phyloP scores from a whole-genome alignment of 257 asterid species.

The Plantago elongata region DNA sequence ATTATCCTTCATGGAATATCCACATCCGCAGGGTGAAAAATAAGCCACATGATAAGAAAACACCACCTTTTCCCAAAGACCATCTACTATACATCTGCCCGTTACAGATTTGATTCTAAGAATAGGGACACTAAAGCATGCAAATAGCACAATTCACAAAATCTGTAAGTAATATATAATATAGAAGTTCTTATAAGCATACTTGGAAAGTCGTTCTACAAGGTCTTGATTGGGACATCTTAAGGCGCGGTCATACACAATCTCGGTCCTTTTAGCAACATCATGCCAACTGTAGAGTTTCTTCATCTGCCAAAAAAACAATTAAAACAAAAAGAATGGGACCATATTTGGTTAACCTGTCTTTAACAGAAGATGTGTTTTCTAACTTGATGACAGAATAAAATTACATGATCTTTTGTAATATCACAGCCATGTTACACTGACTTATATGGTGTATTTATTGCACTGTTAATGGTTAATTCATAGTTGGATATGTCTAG shows the following conservation, averaged over 20 bases:
- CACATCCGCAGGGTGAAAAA: no score
- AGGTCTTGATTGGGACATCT: slow-evolving; percentile 73
- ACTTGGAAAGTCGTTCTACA: slow-evolving; percentile 78
- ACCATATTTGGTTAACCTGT: slow-evolving; percentile 6
- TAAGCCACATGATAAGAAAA: no score
- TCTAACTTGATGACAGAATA: not conserved
- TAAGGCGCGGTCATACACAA: slow-evolving; percentile 76
- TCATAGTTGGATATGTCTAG: no score
- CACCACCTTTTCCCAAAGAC: no score
- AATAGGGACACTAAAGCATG: no score
- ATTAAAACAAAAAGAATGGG: slow-evolving; percentile 4
- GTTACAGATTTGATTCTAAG: no score
- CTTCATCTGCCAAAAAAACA: slow-evolving; percentile 58
- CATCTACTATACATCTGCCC: no score
- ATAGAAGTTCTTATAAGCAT: slow-evolving; percentile 12
- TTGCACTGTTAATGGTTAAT: no score
- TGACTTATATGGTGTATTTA: not conserved
- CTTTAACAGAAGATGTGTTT: not conserved
- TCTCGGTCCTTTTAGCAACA: slow-evolving; percentile 87
- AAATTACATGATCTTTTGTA: not conserved
- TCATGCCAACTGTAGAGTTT: slow-evolving; percentile 94
- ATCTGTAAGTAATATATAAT: not conserved
- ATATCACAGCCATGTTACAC: not conserved
- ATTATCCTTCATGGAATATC: no score
- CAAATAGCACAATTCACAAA: not conserved